phyloP scores from a whole-genome alignment of 2,329 filamentous ascomycete genomes.

The Colletotrichum lini region DNA sequence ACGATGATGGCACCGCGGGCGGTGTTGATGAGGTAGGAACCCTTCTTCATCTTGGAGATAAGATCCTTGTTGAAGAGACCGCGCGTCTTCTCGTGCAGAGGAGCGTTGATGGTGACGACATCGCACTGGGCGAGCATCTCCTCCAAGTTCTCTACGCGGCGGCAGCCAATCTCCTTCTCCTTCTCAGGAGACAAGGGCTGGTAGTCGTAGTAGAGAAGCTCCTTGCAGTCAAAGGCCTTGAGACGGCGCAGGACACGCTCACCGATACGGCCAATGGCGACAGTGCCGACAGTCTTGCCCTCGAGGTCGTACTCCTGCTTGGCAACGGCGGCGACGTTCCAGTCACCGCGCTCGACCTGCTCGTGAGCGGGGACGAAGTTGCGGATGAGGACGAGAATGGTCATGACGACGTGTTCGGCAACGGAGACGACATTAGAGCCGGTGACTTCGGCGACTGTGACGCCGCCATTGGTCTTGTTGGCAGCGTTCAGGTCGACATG shows the following conservation, averaged over 20 bases:
- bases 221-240: constrained; percentile 99
- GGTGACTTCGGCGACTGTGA: constrained; percentile 98
- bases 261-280: constrained; percentile 96
- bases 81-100: constrained; percentile 96
- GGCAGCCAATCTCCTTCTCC: constrained; percentile 96
- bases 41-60: constrained; percentile 98
- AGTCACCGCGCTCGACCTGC: constrained; percentile 89
- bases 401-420: constrained; percentile 99
- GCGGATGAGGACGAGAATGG: constrained; percentile 93
- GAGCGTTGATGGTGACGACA: constrained; percentile 99
- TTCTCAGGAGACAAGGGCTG: constrained; percentile 88
- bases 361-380: constrained; percentile 99
- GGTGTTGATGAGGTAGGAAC: constrained; percentile 98
- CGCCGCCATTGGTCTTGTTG: constrained; percentile 97
- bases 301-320: constrained; percentile 99
- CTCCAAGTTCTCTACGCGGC: constrained; percentile 89
- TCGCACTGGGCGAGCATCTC: constrained; percentile 96
- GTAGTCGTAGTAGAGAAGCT: constrained; percentile 99
- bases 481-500: constrained; percentile 97
- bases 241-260: constrained; percentile 97
- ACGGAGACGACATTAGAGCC: constrained; percentile 99
- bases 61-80: constrained; percentile 99
- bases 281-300: constrained; percentile 97
- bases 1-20: constrained; percentile 98
- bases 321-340: constrained; percentile 95